Base-by-base conservation (phyloP, 2,329 filamentous ascomycete genomes). In the Monosporascus ibericus region DNA sequence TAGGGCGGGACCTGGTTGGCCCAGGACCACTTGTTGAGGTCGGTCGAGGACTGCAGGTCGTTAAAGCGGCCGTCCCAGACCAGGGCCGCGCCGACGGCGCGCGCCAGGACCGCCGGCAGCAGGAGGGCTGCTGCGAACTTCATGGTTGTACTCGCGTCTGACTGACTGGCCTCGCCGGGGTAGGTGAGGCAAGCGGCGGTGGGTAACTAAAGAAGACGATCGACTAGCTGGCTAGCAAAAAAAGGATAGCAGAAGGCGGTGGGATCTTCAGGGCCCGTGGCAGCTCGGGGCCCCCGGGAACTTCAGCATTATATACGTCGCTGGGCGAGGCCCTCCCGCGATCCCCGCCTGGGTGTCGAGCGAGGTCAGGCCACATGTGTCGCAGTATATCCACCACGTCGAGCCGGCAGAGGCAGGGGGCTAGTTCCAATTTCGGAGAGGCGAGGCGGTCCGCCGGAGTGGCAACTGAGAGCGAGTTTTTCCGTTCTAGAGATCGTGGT, bases 21-120 rank as follows among this genome's bases (percentile, higher is more conserved):
- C 79, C 80, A 86, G 1, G 78, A 82, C 82, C 81, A 84, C 50
- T 77, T 75, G 61, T 75, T 72, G 18, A 84, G 68, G 61, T 81
- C 79, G 3, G 75, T 61, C 48, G 72, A 74, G 18, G 75, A 70
- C 20, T 68, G 70, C 54, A 81, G 69, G 49, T 78, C 73, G 63
- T 84, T 83, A 69, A 83, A 80, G 48, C 80, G 75, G 18, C 81
- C 81, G 64, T 84, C 80, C 81, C 80, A 84, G 9, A 84, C 67
- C 36, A 83, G 72, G 0, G 74, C 75, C 48, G 75, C 76, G 63
- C 64, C 61, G 50, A 59, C 61, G 39, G 58, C 50, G 3, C 52
- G 55, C 47, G 58, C 63, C 47, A 65, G 53, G 44, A 54, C 39
- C 17, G 51, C 48, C 9, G 39, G 11, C 39, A 20, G 39, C 39